Evolutionary conservation across 192 early-diverging fungal species (phyloP).

Genomic region (Coemansia pectinata): DNA sequence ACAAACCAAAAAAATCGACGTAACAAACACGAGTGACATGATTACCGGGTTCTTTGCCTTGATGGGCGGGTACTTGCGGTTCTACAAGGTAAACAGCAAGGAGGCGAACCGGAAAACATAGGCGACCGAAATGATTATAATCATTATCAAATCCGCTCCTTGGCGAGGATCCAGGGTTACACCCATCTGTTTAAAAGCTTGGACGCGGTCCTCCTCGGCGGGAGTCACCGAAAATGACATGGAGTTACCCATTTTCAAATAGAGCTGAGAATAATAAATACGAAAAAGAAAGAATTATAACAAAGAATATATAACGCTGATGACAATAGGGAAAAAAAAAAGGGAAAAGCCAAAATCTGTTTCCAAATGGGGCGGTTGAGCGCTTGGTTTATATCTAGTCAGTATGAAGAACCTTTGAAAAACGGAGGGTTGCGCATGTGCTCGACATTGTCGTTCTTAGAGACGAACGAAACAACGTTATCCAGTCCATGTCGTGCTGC

Average conservation of each 20-base stretch:
- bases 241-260: conserved; percentile 27
- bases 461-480: background rate
- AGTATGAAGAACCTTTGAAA: background rate
- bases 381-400: no score
- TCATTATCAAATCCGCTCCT: conserved; percentile 14
- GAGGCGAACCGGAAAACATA: conserved; percentile 32
- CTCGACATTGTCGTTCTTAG: background rate
- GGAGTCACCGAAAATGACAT: conserved; percentile 23
- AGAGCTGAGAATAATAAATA: conserved; percentile 9
- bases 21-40: conserved; percentile 30
- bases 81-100: conserved; percentile 27
- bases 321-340: background rate
- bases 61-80: conserved; percentile 53
- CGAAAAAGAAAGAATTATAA: conserved; percentile 27
- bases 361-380: background rate
- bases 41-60: conserved; percentile 55
- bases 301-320: conserved; percentile 7
- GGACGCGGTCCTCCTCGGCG: conserved; percentile 16
- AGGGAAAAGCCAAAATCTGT: background rate
- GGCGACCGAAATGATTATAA: background rate
- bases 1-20: conserved; percentile 50
- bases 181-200: background rate
- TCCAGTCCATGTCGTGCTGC: background rate
- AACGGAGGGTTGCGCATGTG: conserved; percentile 10
- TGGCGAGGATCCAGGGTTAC: conserved; percentile 29